These are phyloP conservation scores for Stephanocyclus meneghinianus DNA, from an alignment of 352 stramenopile species.

Conservation along the genomic window DNA sequence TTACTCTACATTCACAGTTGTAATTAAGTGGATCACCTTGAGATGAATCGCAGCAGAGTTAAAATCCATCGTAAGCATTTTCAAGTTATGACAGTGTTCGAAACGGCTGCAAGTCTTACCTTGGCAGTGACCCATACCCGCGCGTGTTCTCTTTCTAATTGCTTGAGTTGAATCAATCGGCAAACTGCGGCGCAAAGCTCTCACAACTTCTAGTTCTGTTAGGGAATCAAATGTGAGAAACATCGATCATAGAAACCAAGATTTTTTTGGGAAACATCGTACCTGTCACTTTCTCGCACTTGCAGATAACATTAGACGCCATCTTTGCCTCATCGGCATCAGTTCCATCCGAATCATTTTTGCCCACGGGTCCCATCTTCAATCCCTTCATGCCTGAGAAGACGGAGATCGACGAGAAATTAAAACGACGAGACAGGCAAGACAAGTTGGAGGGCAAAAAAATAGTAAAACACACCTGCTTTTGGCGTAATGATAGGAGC, in stretches of 20 bases:
- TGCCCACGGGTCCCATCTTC: conserved; percentile 68
- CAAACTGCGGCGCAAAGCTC: conserved; percentile 62
- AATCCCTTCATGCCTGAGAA: conserved; percentile 53
- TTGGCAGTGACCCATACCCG: conserved; percentile 68
- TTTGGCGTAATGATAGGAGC: conserved; percentile 80
- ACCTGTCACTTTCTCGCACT: conserved; percentile 78
- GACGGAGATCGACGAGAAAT: background rate
- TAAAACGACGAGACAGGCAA: background rate
- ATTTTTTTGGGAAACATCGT: background rate
- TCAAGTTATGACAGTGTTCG: background rate
- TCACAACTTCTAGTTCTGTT: conserved; percentile 71
- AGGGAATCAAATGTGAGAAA: conserved; percentile 1
- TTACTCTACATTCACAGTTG: conserved; percentile 74
- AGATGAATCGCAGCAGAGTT: background rate
- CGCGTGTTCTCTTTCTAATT: conserved; percentile 72
- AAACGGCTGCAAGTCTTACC: background rate
- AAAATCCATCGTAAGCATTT: conserved; percentile 1
- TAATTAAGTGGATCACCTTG: conserved; percentile 74
- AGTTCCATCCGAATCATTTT: conserved; percentile 67
- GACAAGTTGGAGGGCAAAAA: background rate
- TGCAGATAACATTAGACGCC: conserved; percentile 77
- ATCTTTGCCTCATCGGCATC: conserved; percentile 58
- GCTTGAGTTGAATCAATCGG: conserved; percentile 77
- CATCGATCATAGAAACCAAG: background rate
- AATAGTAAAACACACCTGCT: conserved; percentile 16